Percentiles rank a stretch among this genome's conserved stretches.
These are phyloP conservation scores for Candida nemodendra DNA, from an alignment of 805 yeast genomes.

Conservation along the genomic window DNA sequence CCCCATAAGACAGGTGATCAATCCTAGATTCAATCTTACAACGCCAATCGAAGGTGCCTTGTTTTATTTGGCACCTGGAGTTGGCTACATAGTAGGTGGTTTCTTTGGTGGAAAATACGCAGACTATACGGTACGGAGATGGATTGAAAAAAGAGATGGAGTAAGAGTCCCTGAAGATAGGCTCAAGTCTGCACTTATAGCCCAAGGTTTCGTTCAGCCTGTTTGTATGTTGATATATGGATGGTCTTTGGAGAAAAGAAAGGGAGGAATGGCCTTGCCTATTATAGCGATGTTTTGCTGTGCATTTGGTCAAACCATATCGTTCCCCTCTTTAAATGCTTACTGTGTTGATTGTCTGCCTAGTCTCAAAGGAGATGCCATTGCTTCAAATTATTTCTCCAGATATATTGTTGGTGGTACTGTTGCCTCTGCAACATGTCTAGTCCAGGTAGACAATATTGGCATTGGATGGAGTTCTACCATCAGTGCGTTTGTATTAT, in stretches of 20 bases:
- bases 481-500: slow-evolving; percentile 43
- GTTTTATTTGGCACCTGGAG: slow-evolving; percentile 56
- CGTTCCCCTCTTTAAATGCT: slow-evolving; percentile 53
- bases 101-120: slow-evolving; percentile 53
- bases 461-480: slow-evolving; percentile 61
- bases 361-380: slow-evolving; percentile 51
- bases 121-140: slow-evolving; percentile 45
- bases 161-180: slow-evolving; percentile 53
- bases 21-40: slow-evolving; percentile 50
- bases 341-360: slow-evolving; percentile 62
- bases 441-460: slow-evolving; percentile 43
- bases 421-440: slow-evolving; percentile 48
- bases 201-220: slow-evolving; percentile 47
- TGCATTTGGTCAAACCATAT: slow-evolving; percentile 50
- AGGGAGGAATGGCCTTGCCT: slow-evolving; percentile 58
- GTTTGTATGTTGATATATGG: slow-evolving; percentile 48
- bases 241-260: slow-evolving; percentile 47
- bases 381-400: slow-evolving; percentile 51
- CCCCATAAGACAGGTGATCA: slow-evolving; percentile 54
- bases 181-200: slow-evolving; percentile 38
- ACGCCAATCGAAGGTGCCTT: slow-evolving; percentile 50
- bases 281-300: slow-evolving; percentile 46
- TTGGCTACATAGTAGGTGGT: slow-evolving; percentile 52
- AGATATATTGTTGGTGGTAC: slow-evolving; percentile 50
- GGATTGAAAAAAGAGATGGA: slow-evolving; percentile 41